Evolutionary conservation across 2,329 filamentous ascomycete species (phyloP), one percentile per base, ranked within the genome.

Genomic region (Coniella vitis): DNA sequence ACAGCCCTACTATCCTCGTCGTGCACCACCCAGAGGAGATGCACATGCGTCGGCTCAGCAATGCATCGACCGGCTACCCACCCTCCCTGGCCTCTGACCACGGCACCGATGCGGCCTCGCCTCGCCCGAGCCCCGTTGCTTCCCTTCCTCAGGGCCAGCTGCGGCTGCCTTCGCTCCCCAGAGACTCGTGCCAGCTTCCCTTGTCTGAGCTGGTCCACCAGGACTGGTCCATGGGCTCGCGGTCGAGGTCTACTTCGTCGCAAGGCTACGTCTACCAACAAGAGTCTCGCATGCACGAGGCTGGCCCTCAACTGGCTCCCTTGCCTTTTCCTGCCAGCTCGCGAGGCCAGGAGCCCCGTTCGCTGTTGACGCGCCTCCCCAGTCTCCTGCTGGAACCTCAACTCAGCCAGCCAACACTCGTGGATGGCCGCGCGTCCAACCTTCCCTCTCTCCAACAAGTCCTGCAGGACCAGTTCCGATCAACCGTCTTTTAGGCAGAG

Each of bases 61-160:
- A 20, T 10, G 39, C 42, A 7, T 49, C 47, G 9, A 29, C 22
- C n/a, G 42, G 36, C 22, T 41, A 51, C 34, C 40, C 49, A 4
- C 84, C 84, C 7, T 86, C 84, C 1, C 73, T 88, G 54, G 73
- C 87, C 43, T 89, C 86, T 0, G 87, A 93, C 62, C 70, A 72
- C 22, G 76, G 77, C 54, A 84, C 82, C 14, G 22, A 40, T 14
- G 49, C 37, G 19, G 49, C 48, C 20, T 48, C 45, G 3, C 45
- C 45, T 9, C 36, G 45, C 20, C 17, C 35, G 4, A 31, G 13
- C 16, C 35, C 34, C 19, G 40, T 43, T 21, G 22, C 38, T 12
- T 40, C 49, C 12, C 48, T 44, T 7, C 45, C 45, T 10, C 45
- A n/a, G 8, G 49, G 49, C 4, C 49, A 45, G 22, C 17, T 48